These are phyloP conservation scores for Pichia sp. DNA, from an alignment of 1,139 yeast species.

Conservation along the genomic window DNA sequence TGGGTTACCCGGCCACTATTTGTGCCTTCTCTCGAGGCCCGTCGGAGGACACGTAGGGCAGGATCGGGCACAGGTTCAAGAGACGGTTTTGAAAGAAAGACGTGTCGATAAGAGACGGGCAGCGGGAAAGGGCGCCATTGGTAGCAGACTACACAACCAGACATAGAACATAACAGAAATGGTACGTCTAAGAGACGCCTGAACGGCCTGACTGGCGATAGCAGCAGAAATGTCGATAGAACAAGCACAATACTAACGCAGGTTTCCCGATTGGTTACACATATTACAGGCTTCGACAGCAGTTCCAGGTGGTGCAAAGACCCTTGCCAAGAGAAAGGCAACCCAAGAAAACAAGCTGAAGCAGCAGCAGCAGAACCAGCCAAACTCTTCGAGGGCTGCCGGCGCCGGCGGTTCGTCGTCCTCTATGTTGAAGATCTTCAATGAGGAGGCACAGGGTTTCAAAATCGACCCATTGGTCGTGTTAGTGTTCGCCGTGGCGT, in stretches of 20 bases:
- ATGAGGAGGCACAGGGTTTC: conserved; percentile 96
- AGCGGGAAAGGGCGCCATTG: too few species aligned
- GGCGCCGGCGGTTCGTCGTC: conserved; percentile 97
- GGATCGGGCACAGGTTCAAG: too few species aligned
- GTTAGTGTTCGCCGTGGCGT: conserved; percentile 90
- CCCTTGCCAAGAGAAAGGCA: conserved; percentile 81
- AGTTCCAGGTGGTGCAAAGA: conserved; percentile 83
- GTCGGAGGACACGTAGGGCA: too few species aligned
- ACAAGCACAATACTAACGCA: background rate
- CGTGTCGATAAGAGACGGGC: too few species aligned
- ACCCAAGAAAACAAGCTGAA: conserved; percentile 84
- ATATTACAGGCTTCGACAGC: conserved; percentile 34
- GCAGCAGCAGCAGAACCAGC: conserved; percentile 62
- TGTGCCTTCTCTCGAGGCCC: too few species aligned
- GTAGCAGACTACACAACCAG: too few species aligned
- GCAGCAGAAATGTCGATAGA: too few species aligned
- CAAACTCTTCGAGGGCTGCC: conserved; percentile 89
- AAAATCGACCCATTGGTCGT: conserved; percentile 96
- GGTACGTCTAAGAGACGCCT: too few species aligned
- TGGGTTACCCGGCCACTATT: background rate
- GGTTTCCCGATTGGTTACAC: too few species aligned
- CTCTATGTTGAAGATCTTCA: conserved; percentile 89
- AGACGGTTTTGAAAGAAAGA: too few species aligned
- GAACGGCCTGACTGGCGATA: too few species aligned
- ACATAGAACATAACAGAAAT: too few species aligned